Conservation (phyloP, 176 grass and related monocot species). For the Triticum turgidum region DNA sequence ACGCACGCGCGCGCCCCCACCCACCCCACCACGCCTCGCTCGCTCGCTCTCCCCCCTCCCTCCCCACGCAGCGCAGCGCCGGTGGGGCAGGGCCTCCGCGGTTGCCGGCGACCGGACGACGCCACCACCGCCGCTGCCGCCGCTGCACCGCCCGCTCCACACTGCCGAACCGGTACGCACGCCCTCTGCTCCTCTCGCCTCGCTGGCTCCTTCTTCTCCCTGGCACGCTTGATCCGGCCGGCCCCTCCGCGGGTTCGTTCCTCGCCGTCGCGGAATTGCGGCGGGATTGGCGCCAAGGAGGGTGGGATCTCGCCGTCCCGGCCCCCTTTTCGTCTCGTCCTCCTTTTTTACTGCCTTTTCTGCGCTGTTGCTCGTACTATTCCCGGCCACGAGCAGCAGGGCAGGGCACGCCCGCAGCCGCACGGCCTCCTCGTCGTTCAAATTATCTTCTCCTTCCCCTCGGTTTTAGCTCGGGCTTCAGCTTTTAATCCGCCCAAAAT, state of each 20-base stretch:
- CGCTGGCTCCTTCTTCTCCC: background rate
- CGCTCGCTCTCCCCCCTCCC: background rate
- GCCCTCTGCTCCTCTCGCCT: background rate
- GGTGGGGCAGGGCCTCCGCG: constrained; percentile 1
- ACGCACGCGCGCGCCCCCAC: constrained; percentile 44
- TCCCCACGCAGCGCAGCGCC: constrained; percentile 25
- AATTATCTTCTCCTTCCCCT: background rate
- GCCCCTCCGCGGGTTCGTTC: too few species aligned
- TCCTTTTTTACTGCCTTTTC: background rate
- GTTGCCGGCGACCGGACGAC: constrained; percentile 7
- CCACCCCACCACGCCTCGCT: constrained; percentile 28
- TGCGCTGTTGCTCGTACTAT: background rate
- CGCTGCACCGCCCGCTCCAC: background rate
- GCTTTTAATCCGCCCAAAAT: background rate
- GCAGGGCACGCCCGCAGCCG: background rate
- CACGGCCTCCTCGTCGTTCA: background rate
- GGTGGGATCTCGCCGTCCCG: background rate
- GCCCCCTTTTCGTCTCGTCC: background rate
- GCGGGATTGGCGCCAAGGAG: background rate
- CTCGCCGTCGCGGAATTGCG: background rate
- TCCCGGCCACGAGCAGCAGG: background rate
- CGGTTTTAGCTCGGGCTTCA: background rate
- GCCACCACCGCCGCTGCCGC: too few species aligned
- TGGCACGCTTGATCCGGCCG: background rate
- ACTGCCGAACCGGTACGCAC: constrained; percentile 10